Evolutionary conservation across 805 yeast species (phyloP), one percentile per base, ranked within the genome.

Genomic region (Saccharomycopsis selenospora): DNA sequence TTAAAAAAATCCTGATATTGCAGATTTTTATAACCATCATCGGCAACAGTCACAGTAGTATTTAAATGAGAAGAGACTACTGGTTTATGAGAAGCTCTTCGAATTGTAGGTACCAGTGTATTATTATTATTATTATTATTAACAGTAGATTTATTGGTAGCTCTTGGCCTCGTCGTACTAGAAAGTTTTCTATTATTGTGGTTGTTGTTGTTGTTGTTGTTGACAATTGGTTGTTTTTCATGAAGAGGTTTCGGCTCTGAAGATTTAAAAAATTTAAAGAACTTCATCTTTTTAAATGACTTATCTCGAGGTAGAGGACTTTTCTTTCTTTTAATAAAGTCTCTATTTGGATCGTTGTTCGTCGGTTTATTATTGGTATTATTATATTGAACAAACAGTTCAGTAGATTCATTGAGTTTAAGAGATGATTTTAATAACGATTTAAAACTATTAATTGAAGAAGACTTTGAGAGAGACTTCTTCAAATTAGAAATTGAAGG

Each of bases 391-490:
- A 33, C 38, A 10, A 33, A 33, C 38, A 14, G 38, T 7, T 33
- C 38, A 4, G 38, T 33, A 14, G 38, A 33, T 20, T 33, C 38
- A 20, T 10, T 33, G n/a, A 14, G 10, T 10, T 33, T 33, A 20
- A 7, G 38, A 20, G 38, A 33, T 10, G 38, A 33, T 22, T 44
- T 20, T 8, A 50, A 42, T 26, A 52, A 38, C 13, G 55, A 52
- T 22, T 43, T 42, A 2, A 52, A 38, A 22, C 48, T 43, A 25
- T 36, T 30, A n/a, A 52, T 52, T 10, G 49, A 44, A 20, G 50
- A 43, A 14, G 55, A 49, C 17, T 49, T 49, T 5, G 55, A 52
- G 4, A 52, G 25, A 10, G 46, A 38, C 23, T 52, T 29, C 42
- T 48, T 52, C 42, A 52, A 43, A 28, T 50, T 33, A 6, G 38